phyloP scores from a whole-genome alignment of 768 basidiomycete genomes.

The Russula emetica region DNA sequence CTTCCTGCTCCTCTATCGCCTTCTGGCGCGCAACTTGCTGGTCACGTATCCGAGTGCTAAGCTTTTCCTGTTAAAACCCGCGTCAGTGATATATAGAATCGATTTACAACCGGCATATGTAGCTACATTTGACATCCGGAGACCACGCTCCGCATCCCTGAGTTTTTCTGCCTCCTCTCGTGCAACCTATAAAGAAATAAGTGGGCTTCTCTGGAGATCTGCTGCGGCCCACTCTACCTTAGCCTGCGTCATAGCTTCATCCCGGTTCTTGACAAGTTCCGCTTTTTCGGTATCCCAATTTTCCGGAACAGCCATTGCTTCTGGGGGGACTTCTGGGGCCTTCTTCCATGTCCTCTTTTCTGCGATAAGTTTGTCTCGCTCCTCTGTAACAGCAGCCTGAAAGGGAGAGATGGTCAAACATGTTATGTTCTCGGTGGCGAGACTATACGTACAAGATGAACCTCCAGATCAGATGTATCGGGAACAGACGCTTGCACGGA shows the following conservation, averaged over 20 bases:
- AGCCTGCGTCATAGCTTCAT: slow-evolving; percentile 54
- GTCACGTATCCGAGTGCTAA: slow-evolving; percentile 39
- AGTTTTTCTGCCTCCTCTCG: slow-evolving; percentile 30
- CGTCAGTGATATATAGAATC: slow-evolving; percentile 5
- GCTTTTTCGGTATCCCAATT: slow-evolving; percentile 59
- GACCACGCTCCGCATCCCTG: slow-evolving; percentile 29
- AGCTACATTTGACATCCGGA: slow-evolving; percentile 30
- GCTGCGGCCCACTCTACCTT: slow-evolving; percentile 42
- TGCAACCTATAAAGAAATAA: slow-evolving; percentile 22
- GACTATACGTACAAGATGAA: slow-evolving; percentile 35
- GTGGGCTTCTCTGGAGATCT: neutral
- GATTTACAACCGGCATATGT: neutral
- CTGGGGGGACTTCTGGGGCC: slow-evolving; percentile 24
- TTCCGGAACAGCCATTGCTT: slow-evolving; percentile 32
- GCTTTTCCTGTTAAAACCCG: slow-evolving; percentile 47
- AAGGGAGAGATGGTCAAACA: neutral
- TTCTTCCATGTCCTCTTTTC: slow-evolving; percentile 51
- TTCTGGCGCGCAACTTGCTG: slow-evolving; percentile 52
- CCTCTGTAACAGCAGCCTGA: slow-evolving; percentile 51
- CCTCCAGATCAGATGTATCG: slow-evolving; percentile 28
- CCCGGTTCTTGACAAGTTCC: slow-evolving; percentile 53
- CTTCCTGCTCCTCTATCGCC: slow-evolving; percentile 46
- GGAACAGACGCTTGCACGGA: slow-evolving; percentile 14
- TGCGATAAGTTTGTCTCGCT: slow-evolving; percentile 57
- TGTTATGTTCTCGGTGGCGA: neutral